Evolutionary conservation across 305 asterid genomes (phyloP), one percentile per base, ranked within the genome.

Genomic region (Fraxinus angustifolia): DNA sequence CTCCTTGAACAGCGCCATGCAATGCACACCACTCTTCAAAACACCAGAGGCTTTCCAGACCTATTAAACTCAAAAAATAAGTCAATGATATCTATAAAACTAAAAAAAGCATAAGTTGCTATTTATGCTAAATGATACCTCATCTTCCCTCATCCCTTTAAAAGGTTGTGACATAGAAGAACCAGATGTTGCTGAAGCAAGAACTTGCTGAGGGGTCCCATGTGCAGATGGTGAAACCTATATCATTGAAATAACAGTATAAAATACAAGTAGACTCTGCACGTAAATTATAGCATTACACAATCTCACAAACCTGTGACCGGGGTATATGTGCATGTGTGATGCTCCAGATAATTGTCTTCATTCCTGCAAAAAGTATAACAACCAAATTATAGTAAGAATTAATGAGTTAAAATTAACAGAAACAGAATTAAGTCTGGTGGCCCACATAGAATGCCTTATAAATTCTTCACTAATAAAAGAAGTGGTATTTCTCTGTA

Each of bases 31-130:
- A 81, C 98, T 96, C 89, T 91, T 94, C 89, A 94, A 83, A 89
- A 96, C 97, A 82, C 98, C 99, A 45, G 99, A 94, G 58, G 99
- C 99, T 89, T 91, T 96, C 95, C 99, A 96, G 80, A 96, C 98
- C 99, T 96, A 83, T 85, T 79, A 90, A 83, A 86, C 83, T 81
- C 79, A 76, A 56, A 73, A 75, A 50, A 30, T 87, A 85, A 89
- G 90, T 83, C 80, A 36, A 79, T 23, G 82, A 56, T 45, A 72
- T 58, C 74, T 21, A 60, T 60, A 21, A 60, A 60, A 8, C 71
- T 60, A 84, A 28, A 79, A 73, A 62, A 81, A 35, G 78, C 75
- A 84, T 42, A 82, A 73, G 82, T 74, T 79, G 73, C 75, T 36
- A 34, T 71, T 80, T 74, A 76, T 70, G 71, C 78, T 26, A 78